Evolutionary conservation across 257 asterid species (phyloP).

Genomic region (Penstemon newberryi): DNA sequence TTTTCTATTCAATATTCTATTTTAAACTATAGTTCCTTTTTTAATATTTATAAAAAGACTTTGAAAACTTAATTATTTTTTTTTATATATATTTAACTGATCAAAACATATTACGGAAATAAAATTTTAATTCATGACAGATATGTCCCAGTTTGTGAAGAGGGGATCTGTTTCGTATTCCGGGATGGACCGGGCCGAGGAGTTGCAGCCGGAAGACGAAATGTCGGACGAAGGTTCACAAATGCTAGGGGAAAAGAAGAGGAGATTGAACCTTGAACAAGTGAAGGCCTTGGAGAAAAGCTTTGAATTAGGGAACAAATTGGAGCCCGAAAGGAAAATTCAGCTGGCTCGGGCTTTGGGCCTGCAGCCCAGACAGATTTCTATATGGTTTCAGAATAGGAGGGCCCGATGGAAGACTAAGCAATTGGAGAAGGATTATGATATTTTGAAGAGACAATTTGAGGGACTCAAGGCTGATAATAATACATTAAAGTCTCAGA

Average conservation of each 20-base stretch:
- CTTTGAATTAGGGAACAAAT: conserved; percentile 71
- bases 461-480: conserved; percentile 71
- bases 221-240: conserved; percentile 68
- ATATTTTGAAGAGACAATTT: conserved; percentile 58
- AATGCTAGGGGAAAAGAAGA: conserved; percentile 77
- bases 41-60: too few species aligned
- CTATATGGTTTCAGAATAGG: conserved; percentile 91
- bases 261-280: conserved; percentile 75
- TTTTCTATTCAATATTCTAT: too few species aligned
- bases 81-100: too few species aligned
- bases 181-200: conserved; percentile 65
- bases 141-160: conserved; percentile 54
- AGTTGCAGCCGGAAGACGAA: conserved; percentile 54
- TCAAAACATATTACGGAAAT: too few species aligned
- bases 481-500: conserved; percentile 67
- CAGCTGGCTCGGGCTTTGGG: conserved; percentile 79
- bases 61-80: too few species aligned
- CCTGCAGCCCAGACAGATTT: conserved; percentile 76
- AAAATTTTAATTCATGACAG: conserved; percentile 20
- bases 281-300: conserved; percentile 88
- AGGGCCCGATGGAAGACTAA: conserved; percentile 90
- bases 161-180: conserved; percentile 80
- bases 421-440: conserved; percentile 80
- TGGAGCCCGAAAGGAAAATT: conserved; percentile 82
- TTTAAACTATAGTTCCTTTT: too few species aligned